Evolutionary conservation across 768 basidiomycete species (phyloP).

Genomic region (Boletus rex-veris): DNA sequence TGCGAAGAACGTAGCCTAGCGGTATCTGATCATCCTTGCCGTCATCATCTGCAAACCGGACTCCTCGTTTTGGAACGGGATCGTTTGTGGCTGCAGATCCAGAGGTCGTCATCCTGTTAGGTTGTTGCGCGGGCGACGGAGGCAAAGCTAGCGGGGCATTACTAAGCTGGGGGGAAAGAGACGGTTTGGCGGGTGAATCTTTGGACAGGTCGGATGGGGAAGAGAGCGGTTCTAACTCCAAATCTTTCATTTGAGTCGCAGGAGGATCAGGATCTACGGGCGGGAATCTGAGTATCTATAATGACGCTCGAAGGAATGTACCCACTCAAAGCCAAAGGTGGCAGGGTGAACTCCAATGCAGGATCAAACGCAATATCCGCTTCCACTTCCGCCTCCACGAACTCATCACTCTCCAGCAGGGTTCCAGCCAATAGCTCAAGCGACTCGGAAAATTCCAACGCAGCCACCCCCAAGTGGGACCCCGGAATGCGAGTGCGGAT

Average conservation of each 20-base stretch:
- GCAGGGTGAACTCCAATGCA: conserved; percentile 13
- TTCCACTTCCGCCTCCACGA: conserved; percentile 4
- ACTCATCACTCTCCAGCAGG: conserved; percentile 20
- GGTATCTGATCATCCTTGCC: conserved; percentile 65
- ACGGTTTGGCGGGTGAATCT: not conserved
- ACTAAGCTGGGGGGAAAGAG: conserved; percentile 1
- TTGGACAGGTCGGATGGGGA: not conserved
- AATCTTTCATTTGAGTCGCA: conserved; percentile 7
- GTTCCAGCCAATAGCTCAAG: conserved; percentile 62
- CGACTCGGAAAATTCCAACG: conserved; percentile 67
- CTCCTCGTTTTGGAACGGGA: conserved; percentile 43
- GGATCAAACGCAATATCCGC: conserved; percentile 14
- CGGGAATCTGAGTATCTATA: conserved; percentile 10
- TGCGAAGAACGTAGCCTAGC: conserved; percentile 63
- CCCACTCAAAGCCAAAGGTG: conserved; percentile 20
- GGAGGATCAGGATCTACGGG: conserved; percentile 23
- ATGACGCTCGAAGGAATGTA: not conserved
- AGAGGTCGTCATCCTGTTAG: not conserved
- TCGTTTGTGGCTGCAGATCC: conserved; percentile 11
- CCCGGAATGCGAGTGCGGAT: conserved; percentile 42
- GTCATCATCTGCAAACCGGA: conserved; percentile 63
- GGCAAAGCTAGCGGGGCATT: not conserved
- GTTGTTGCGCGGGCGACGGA: conserved; percentile 1
- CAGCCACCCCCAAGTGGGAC: conserved; percentile 57
- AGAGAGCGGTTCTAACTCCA: conserved; percentile 1